Base-by-base conservation (phyloP, 495 filamentous ascomycete genomes). In the Aspergillus kassunensis region DNA sequence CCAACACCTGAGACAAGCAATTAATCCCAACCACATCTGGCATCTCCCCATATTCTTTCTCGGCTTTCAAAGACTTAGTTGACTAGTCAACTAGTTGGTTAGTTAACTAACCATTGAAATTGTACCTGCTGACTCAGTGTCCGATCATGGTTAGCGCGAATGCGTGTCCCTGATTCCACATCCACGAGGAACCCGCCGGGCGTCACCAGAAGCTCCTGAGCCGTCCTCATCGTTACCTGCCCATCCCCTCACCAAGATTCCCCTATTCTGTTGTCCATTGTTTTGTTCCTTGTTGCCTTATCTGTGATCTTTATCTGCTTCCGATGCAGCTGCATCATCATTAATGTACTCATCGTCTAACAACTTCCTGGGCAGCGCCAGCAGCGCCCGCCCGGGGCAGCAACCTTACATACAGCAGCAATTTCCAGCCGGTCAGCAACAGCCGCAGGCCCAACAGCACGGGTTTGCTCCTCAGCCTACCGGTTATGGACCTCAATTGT, bases 291-390 rank as follows among this genome's bases (percentile, higher is more conserved):
- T 44, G 12, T 46, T 48, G 46, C 24, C 6, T 29, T 54, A 34
- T 56, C 53, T 47, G 48, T 49, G 30, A 27, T 58, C 45, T 48
- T 34, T 42, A 53, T 61, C 44, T 57, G 29, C 43, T 61, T 59
- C 44, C 49, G 55, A 73, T 72, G 65, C 58, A 34, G 60, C 46
- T 55, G 52, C 50, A 47, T 46, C 49, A 51, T 65, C 51, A 47
- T 61, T 67, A 73, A 96, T 96, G 91, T 96, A 85, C 75, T 91
- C 90, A 35, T 88, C 86, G 63, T 88, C 90, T 52, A 91, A 85
- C 75, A 85, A 88, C 43, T 95, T 84, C 65, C 75, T 93, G 54
- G 88, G 89, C 62, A 84, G 84, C 70, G 81, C 76, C 68, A 88
- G 84, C 68, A 85, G 72, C 71, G 75, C 80, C 65, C 89, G 88